Evolutionary conservation across 768 basidiomycete genomes (phyloP), one percentile per base, ranked within the genome.

Genomic region (Suillus hirtellus): DNA sequence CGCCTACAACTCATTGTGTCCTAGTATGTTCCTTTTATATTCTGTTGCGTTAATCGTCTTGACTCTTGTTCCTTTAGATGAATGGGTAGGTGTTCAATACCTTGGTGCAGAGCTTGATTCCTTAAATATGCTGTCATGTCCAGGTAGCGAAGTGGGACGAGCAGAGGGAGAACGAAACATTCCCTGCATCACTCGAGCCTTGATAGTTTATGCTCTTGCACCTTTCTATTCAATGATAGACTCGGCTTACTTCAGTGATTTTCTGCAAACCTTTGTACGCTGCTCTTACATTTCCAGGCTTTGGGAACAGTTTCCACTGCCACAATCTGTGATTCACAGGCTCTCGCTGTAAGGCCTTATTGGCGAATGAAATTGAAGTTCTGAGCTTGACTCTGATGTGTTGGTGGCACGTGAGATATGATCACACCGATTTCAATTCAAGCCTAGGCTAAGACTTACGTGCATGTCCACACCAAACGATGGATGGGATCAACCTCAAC

Each of bases 1-100:
- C 76, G 93, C 93, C 35, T 99, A 95, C 84, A 85, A 94, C 82
- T 95, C 96, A 47, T 87, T 99, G 64, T 99, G 97, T 81, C 97
- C 97, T 67, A 98, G 97, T 98, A 71, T 77, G 95, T 89, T 37
- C 47, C 11, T 21, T 44, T 31, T 54, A 9, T 14, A 3, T 37
- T 3, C 27, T 11, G 35, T 54, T 27, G n/a, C 46, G n/a, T n/a
- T 65, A 31, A 61, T 61, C 21, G 49, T 53, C 14, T 61, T 60
- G 53, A 43, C 62, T 71, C 1, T 69, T 61, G 60, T 44, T 42
- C 38, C 55, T 61, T 14, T 71, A 96, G 95, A 96, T 78, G 92
- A 92, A 89, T 96, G 96, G 95, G 95, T 96, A 75, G 6, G 56
- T 42, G 17, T 31, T 27, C 27, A 42, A 42, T 72, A 79, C 65